Percentiles rank a stretch among this genome's conserved stretches.
Conservation (phyloP, 192 early-diverging fungal genomes). For the Diversispora epigaea region DNA sequence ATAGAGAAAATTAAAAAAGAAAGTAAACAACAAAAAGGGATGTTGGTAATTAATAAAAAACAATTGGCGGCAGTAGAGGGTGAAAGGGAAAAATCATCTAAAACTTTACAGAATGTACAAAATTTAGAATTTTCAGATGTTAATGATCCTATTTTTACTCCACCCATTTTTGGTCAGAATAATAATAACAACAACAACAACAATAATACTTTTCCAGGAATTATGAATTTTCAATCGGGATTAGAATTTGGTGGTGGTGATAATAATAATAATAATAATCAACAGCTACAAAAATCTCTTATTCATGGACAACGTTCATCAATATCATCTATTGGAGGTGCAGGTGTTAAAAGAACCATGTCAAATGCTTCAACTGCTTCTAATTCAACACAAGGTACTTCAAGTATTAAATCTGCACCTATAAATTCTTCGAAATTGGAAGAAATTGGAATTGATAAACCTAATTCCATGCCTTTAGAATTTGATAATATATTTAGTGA, state of each 20-base stretch:
- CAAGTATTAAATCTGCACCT: slow-evolving; percentile 12
- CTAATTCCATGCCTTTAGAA: slow-evolving; percentile 17
- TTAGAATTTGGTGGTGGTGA: not conserved
- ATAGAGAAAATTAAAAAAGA: slow-evolving; percentile 59
- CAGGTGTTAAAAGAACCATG: slow-evolving; percentile 9
- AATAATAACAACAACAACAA: not conserved
- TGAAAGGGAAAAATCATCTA: slow-evolving; percentile 54
- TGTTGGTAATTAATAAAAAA: slow-evolving; percentile 65
- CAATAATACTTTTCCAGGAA: not conserved
- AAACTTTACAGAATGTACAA: slow-evolving; percentile 17
- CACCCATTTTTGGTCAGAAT: not conserved
- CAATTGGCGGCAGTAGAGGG: slow-evolving; percentile 57
- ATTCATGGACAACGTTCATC: slow-evolving; percentile 20
- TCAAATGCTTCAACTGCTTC: slow-evolving; percentile 22
- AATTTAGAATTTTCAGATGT: not conserved
- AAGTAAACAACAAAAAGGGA: slow-evolving; percentile 57
- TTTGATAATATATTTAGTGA: slow-evolving; percentile 8
- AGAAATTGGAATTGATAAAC: slow-evolving; percentile 6
- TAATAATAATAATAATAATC: not conserved
- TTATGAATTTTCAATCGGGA: not conserved
- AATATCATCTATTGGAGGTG: slow-evolving; percentile 12
- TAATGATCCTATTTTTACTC: slow-evolving; percentile 18
- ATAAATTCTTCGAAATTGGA: not conserved
- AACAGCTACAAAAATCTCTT: not conserved
- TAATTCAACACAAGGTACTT: slow-evolving; percentile 15